A percentile compares a stretch with the other conserved stretches of the same genome.
Conservation (phyloP, 305 asterid species). For the Rubia peregrina region DNA sequence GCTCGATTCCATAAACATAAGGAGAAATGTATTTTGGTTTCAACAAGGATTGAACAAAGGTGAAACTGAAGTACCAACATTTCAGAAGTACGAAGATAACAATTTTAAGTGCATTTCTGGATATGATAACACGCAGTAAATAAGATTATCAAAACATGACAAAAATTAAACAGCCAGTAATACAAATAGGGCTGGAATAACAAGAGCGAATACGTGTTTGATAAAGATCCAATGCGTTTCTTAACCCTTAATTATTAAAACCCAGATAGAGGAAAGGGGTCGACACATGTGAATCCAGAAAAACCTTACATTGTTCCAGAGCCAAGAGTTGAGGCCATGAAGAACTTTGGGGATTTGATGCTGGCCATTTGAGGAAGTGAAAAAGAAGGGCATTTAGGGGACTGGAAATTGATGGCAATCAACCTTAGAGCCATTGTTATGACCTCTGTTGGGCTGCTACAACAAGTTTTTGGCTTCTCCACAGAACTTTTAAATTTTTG, state of each 20-base stretch:
- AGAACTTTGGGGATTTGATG: conserved; percentile 62
- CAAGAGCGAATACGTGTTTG: background rate
- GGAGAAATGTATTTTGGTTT: background rate
- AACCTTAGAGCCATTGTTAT: conserved; percentile 54
- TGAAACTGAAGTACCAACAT: background rate
- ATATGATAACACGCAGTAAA: background rate
- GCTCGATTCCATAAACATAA: background rate
- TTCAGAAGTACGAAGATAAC: background rate
- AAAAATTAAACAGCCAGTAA: background rate
- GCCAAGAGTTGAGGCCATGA: conserved; percentile 61
- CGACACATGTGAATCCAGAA: conserved; percentile 1
- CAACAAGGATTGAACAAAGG: background rate
- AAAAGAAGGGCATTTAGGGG: conserved; percentile 42
- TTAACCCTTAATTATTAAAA: background rate
- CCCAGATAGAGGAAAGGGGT: conserved; percentile 5
- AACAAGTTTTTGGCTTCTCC: background rate
- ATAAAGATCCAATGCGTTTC: conserved; percentile 17
- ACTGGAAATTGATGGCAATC: conserved; percentile 41
- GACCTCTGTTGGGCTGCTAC: background rate
- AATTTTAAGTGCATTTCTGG: background rate
- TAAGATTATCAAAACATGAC: background rate
- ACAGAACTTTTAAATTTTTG: too few species aligned
- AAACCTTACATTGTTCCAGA: conserved; percentile 46
- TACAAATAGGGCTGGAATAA: conserved; percentile 4
- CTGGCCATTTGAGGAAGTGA: conserved; percentile 46